Evolutionary conservation across 108 stramenopile genomes (phyloP), one percentile per base, ranked within the genome.

Genomic region (Conticribra guillardii): DNA sequence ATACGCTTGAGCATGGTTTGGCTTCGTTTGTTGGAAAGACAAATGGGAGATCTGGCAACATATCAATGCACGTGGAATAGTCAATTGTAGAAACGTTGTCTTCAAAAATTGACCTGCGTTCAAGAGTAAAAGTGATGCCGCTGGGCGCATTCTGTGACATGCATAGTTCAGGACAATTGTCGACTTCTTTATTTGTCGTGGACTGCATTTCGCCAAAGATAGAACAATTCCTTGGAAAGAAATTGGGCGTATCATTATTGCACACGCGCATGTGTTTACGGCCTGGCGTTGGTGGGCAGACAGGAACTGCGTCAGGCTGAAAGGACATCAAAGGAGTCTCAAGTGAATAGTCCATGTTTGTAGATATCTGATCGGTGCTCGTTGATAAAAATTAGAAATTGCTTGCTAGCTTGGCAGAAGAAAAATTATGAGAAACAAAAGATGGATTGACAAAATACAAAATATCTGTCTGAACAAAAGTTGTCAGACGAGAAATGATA

Each of bases 221-320:
- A 8, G 61, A 62, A 27, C 29, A 62, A 29, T 46, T 62, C 45
- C 61, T 62, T 48, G 61, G 61, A 62, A 62, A 62, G 47, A 62
- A 62, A 21, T 30, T 5, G 26, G 61, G 61, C 22, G 44, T 34
- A 7, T 34, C 26, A 2, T 23, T 14, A 27, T 14, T 4, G 47
- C 11, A 11, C 5, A 5, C 37, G 37, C 5, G 5, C 11, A 41
- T 11, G 11, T 5, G 5, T 41, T 11, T 11, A 9, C 37, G 37
- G 11, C 37, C 8, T 41, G 37, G 37, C 5, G 37, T 11, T 41
- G 5, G 37, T 9, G 37, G 37, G 11, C 37, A 41, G 37, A 41
- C 11, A 41, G 11, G 37, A n/a, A n/a, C n/a, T 11, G 37, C 11
- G 5, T 41, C 37, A 41, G 37, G 5, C 11, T 5, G 11, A 9